phyloP scores from a whole-genome alignment of 352 stramenopile species.

The Peronospora destructor region DNA sequence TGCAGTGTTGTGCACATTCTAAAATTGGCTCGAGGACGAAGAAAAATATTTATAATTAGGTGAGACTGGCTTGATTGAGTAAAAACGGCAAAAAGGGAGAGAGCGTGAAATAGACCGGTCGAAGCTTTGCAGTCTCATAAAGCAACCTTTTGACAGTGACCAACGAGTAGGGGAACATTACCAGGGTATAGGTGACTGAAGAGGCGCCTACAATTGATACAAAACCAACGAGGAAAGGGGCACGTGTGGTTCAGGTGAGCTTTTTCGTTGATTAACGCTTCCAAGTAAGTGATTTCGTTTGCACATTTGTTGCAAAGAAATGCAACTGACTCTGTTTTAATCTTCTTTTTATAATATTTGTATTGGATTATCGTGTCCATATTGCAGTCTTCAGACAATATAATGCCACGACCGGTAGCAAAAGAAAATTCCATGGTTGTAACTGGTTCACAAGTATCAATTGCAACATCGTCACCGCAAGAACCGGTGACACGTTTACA shows the following conservation, averaged over 20 bases:
- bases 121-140: slow-evolving; percentile 10
- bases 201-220: neutral
- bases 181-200: slow-evolving; percentile 41
- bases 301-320: neutral
- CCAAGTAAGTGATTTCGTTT: neutral
- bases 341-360: no score
- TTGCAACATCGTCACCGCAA: slow-evolving; percentile 4
- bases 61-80: slow-evolving; percentile 10
- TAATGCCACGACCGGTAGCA: slow-evolving; percentile 24
- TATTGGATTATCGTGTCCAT: no score
- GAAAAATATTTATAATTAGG: slow-evolving; percentile 24
- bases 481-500: slow-evolving; percentile 16
- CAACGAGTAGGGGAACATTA: slow-evolving; percentile 31
- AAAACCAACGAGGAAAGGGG: neutral
- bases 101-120: slow-evolving; percentile 18
- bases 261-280: neutral
- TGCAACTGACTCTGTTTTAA: no score
- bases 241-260: neutral
- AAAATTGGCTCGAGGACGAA: slow-evolving; percentile 14
- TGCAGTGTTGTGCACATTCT: slow-evolving; percentile 3
- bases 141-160: slow-evolving; percentile 14
- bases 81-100: slow-evolving; percentile 19
- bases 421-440: slow-evolving; percentile 16
- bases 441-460: slow-evolving; percentile 12
- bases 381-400: neutral